These are phyloP conservation scores for Penicillium freii DNA, from an alignment of 2,329 filamentous ascomycete species.

Conservation along the genomic window DNA sequence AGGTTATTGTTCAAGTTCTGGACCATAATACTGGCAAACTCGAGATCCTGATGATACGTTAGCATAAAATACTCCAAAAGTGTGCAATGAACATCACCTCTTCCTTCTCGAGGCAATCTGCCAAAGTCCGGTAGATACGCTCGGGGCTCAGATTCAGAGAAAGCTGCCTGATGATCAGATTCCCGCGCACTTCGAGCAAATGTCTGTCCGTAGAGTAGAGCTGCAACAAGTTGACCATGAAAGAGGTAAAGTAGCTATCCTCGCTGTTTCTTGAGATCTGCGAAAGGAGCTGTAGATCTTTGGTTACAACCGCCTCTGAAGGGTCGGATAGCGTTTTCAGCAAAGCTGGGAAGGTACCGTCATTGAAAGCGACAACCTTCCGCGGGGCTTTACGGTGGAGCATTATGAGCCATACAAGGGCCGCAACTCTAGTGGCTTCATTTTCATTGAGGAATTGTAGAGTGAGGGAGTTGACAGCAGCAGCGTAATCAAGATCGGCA, in stretches of 20 bases:
- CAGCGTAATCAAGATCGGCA: slow-evolving; percentile 86
- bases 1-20: slow-evolving; percentile 99
- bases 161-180: slow-evolving; percentile 92
- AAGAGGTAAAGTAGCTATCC: slow-evolving; percentile 94
- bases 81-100: slow-evolving; percentile 50
- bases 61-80: not conserved
- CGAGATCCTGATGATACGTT: slow-evolving; percentile 64
- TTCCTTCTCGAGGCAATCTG: slow-evolving; percentile 95
- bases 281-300: slow-evolving; percentile 87
- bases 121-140: slow-evolving; percentile 90
- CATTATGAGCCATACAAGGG: slow-evolving; percentile 96
- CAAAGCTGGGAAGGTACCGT: slow-evolving; percentile 92
- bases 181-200: slow-evolving; percentile 86
- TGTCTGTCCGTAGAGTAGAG: slow-evolving; percentile 93
- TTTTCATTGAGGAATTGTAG: slow-evolving; percentile 94
- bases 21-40: slow-evolving; percentile 99
- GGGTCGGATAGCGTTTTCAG: slow-evolving; percentile 96
- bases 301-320: slow-evolving; percentile 90
- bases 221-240: slow-evolving; percentile 95
- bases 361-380: slow-evolving; percentile 92
- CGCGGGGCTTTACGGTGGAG: slow-evolving; percentile 90
- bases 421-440: slow-evolving; percentile 90
- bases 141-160: slow-evolving; percentile 92
- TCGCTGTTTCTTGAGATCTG: slow-evolving; percentile 97
- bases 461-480: slow-evolving; percentile 88